These are phyloP conservation scores for Aurifilum marmelostoma DNA, from an alignment of 2,329 filamentous ascomycete species.

Conservation along the genomic window DNA sequence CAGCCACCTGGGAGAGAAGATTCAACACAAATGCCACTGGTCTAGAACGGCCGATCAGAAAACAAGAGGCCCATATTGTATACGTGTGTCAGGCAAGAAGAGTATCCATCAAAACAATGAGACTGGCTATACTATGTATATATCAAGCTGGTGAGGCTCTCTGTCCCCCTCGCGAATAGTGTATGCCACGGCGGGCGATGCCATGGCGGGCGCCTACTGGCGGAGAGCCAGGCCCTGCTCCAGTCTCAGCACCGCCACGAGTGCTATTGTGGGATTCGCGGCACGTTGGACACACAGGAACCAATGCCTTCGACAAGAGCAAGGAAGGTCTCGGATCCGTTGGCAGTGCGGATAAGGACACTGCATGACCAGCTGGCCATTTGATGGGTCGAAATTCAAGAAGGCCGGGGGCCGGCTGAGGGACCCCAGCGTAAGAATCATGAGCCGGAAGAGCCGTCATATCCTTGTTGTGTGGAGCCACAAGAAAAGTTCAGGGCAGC, in stretches of 20 bases:
- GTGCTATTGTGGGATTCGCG: constrained; percentile 3
- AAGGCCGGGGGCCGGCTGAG: neutral
- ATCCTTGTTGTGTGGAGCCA: constrained; percentile 8
- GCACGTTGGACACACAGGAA: neutral
- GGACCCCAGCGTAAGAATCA: neutral
- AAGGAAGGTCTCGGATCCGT: neutral
- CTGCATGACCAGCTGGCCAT: constrained; percentile 4
- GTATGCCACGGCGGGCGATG: neutral
- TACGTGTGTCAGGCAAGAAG: neutral
- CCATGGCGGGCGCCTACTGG: constrained; percentile 10
- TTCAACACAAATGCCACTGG: neutral
- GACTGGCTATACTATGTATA: neutral
- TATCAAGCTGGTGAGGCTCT: neutral
- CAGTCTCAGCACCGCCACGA: constrained; percentile 3
- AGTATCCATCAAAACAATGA: neutral
- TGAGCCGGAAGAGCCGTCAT: constrained; percentile 1
- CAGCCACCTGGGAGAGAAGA: neutral
- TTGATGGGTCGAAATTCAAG: neutral
- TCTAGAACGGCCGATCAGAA: neutral
- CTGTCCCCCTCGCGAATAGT: neutral
- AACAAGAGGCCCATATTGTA: neutral
- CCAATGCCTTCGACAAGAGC: constrained; percentile 3
- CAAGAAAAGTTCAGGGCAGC: neutral
- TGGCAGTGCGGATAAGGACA: neutral
- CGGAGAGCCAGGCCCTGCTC: neutral